These are phyloP conservation scores for Cytospora chrysosperma DNA, from an alignment of 2,329 filamentous ascomycete species.

Conservation along the genomic window DNA sequence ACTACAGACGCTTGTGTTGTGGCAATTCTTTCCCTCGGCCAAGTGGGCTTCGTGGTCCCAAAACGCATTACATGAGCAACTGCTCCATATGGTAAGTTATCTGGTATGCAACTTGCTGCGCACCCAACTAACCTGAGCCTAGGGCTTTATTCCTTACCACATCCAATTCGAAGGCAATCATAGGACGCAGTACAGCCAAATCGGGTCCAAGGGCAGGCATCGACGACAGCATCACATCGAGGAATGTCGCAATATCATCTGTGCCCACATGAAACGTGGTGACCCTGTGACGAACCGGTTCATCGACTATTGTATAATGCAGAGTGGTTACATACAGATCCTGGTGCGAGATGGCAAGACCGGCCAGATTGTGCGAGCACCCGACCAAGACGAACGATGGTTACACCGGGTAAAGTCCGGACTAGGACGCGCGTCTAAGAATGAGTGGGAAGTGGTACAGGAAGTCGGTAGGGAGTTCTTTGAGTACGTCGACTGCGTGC, in stretches of 20 bases:
- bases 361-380: constrained; percentile 32
- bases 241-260: constrained; percentile 33
- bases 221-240: constrained; percentile 29
- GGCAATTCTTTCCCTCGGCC: constrained; percentile 47
- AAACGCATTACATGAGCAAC: constrained; percentile 38
- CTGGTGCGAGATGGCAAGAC: constrained; percentile 33
- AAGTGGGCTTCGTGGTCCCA: constrained; percentile 45
- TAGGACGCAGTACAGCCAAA: constrained; percentile 28
- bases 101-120: constrained; percentile 1
- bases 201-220: constrained; percentile 28
- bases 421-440: constrained; percentile 10
- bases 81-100: constrained; percentile 40
- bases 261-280: constrained; percentile 36
- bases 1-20: constrained; percentile 43
- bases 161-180: constrained; percentile 23
- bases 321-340: constrained; percentile 30
- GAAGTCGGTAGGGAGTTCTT: constrained; percentile 31
- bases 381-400: constrained; percentile 29
- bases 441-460: constrained; percentile 28
- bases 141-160: constrained; percentile 11
- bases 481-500: constrained; percentile 25
- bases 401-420: constrained; percentile 27
- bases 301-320: constrained; percentile 34
- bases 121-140: not conserved
- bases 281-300: constrained; percentile 34